These are phyloP conservation scores for Platismatia glauca DNA, from an alignment of 495 filamentous ascomycete genomes.

Conservation along the genomic window DNA sequence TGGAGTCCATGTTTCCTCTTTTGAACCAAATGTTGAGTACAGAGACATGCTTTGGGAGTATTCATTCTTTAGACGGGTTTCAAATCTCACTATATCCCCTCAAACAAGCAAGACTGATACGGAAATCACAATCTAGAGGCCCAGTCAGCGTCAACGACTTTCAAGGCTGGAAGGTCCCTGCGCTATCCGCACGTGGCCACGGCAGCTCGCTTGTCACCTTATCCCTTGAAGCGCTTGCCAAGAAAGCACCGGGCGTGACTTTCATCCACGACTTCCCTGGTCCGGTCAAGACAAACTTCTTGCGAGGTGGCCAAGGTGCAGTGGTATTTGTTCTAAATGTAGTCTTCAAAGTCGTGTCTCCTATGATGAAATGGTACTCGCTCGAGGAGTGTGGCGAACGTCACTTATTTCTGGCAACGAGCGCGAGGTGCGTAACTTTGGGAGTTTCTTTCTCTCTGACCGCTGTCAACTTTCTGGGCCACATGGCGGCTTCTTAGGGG, in stretches of 20 bases:
- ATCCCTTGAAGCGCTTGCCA: constrained; percentile 39
- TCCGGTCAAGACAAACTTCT: constrained; percentile 38
- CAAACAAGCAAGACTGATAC: background rate
- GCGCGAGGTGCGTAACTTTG: constrained; percentile 35
- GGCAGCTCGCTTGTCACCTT: constrained; percentile 42
- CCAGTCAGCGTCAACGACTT: constrained; percentile 41
- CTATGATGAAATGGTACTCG: constrained; percentile 26
- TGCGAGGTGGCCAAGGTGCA: constrained; percentile 19
- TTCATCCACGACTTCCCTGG: constrained; percentile 55
- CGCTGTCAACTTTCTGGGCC: background rate
- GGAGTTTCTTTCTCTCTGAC: constrained; percentile 13
- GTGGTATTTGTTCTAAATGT: background rate
- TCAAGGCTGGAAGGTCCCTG: constrained; percentile 25
- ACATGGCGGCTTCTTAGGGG: background rate
- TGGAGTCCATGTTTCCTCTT: no score
- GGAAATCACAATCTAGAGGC: constrained; percentile 24
- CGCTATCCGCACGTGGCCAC: constrained; percentile 35
- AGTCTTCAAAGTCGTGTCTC: constrained; percentile 22
- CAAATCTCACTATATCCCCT: no score
- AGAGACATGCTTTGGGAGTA: background rate
- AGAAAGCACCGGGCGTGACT: constrained; percentile 38
- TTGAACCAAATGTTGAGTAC: background rate
- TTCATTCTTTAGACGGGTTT: background rate
- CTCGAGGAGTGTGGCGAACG: constrained; percentile 43
- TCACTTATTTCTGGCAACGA: constrained; percentile 47